These are phyloP conservation scores for Funneliformis mosseae DNA, from an alignment of 192 early-diverging fungal genomes.

Conservation along the genomic window DNA sequence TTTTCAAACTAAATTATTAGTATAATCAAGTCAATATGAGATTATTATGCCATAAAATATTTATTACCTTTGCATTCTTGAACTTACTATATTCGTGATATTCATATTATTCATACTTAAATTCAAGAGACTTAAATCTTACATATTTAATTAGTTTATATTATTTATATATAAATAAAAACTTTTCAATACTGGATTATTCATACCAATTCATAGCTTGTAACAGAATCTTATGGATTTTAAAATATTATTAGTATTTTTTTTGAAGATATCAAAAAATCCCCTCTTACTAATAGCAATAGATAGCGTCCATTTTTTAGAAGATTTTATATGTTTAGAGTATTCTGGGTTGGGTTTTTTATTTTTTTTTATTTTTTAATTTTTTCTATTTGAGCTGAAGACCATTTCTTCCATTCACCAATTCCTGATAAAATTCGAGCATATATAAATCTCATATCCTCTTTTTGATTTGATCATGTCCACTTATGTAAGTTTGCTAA, in stretches of 20 bases:
- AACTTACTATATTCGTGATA: background rate
- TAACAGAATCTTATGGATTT: background rate
- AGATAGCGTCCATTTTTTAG: background rate
- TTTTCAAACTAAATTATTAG: background rate
- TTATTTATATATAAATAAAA: background rate
- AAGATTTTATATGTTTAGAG: too few relatives aligned
- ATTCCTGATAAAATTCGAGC: background rate
- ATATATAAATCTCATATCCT: background rate
- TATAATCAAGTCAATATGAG: background rate
- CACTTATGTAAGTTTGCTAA: background rate
- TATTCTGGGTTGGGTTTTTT: background rate
- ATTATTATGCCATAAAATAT: background rate
- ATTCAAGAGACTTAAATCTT: background rate
- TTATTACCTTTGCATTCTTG: background rate
- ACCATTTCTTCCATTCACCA: background rate
- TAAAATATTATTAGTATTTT: background rate
- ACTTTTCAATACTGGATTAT: background rate
- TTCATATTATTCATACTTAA: background rate
- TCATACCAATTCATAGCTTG: background rate
- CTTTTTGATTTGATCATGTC: background rate
- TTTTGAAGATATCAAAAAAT: background rate
- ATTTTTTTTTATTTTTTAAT: background rate
- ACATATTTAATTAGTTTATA: background rate
- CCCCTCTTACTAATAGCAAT: background rate
- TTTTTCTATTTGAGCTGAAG: background rate